Evolutionary conservation across 2,329 filamentous ascomycete species (phyloP), one percentile per base, ranked within the genome.

Genomic region (Beauveria pseudobassiana): DNA sequence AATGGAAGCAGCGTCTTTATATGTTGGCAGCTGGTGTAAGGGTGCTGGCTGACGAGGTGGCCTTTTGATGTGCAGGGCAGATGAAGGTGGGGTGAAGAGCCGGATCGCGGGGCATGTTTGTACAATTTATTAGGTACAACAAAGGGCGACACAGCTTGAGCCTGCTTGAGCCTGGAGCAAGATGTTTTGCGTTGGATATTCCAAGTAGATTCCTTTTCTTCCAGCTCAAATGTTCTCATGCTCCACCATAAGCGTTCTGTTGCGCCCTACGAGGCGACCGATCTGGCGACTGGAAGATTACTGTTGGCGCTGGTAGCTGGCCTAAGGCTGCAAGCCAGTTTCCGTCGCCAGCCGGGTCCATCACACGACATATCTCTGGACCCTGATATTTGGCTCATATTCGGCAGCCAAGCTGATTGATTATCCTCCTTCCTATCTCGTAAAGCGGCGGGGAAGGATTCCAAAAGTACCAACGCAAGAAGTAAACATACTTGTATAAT

Each of bases 31-130:
- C 43, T 57, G 20, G 50, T 8, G 43, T 26, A 20, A 22, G 12
- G 16, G 18, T 10, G 43, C 20, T 38, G 28, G 34, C 38, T 26
- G 38, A 49, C 45, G 43, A 38, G 22, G 43, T 58, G 55, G 43
- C 45, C 55, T 58, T 38, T 38, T 24, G 45, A 49, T 40, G 55
- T 58, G 55, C 55, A 45, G 55, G 55, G 55, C 55, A 49, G 55
- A 43, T 14, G 30, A 28, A 48, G 54, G 54, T n/a, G 54, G 55
- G 55, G 55, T 58, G 55, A 58, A 48, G 54, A 2, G 30, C 26
- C 22, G 42, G 55, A 58, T 49, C 55, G 55, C 55, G 55, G 55
- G 55, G 55, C 30, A 58, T 10, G 10, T 7, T 56, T 3, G 53
- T 30, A 26, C 20, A 56, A 16, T 46, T 24, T 20, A 52, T 24